Evolutionary conservation across 2,329 filamentous ascomycete genomes (phyloP).

Genomic region (Podosphaera xanthii): DNA sequence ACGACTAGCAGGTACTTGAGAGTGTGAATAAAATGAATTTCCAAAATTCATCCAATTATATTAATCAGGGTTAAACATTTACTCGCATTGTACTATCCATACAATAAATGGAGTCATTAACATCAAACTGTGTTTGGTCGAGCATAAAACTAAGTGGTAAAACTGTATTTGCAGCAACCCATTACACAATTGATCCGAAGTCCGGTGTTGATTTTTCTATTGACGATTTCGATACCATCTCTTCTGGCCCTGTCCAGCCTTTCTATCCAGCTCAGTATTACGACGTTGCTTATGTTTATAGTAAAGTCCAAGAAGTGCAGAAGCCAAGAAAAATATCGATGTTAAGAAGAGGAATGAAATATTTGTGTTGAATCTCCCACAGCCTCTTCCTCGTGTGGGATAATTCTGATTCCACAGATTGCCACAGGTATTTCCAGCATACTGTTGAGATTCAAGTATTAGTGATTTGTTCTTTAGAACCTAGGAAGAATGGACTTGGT

Average conservation of each 20-base stretch:
- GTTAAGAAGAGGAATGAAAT: conserved; percentile 11
- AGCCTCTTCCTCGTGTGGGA: conserved; percentile 51
- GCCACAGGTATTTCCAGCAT: conserved; percentile 64
- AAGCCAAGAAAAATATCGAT: conserved; percentile 9
- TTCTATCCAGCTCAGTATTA: not conserved
- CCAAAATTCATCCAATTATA: no score
- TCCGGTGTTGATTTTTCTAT: not conserved
- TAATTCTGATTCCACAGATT: conserved; percentile 63
- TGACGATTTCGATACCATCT: not conserved
- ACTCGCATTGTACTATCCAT: no score
- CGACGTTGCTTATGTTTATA: conserved; percentile 2
- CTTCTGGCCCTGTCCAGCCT: not conserved
- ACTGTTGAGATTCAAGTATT: conserved; percentile 1
- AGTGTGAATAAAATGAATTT: no score
- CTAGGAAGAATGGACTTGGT: not conserved
- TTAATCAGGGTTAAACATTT: no score
- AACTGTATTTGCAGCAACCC: no score
- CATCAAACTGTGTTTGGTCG: no score
- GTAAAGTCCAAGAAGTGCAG: conserved; percentile 6
- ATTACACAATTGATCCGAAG: no score
- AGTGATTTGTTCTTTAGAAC: not conserved
- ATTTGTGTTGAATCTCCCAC: conserved; percentile 43
- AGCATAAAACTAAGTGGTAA: no score
- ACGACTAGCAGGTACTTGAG: no score
- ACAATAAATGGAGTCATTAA: no score